A percentile compares a stretch with the other conserved stretches of the same genome.
Evolutionary conservation across 108 stramenopile genomes (phyloP).

Genomic region (Nannochloropsis gaditana): DNA sequence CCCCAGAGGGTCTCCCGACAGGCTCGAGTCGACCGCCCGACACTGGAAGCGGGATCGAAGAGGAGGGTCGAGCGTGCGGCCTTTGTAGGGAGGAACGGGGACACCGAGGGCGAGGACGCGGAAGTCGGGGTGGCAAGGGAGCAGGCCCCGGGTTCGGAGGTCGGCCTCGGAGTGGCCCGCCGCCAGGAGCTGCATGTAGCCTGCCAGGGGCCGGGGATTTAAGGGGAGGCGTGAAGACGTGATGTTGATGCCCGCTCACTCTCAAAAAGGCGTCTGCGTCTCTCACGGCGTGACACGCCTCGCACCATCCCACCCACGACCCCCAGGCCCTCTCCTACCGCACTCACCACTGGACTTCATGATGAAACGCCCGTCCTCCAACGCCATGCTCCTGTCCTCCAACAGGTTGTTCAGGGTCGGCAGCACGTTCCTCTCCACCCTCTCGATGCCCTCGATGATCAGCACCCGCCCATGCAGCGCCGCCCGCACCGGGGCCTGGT

Average conservation of each 20-base stretch:
- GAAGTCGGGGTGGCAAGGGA: neutral
- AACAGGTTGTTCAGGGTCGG: constrained; percentile 76
- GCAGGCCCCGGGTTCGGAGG: neutral
- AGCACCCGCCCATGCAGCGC: constrained; percentile 71
- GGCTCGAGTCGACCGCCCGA: neutral
- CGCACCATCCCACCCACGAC: too few relatives aligned
- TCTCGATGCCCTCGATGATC: constrained; percentile 47
- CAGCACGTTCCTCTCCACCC: constrained; percentile 64
- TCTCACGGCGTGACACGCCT: too few relatives aligned
- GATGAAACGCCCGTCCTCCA: constrained; percentile 68
- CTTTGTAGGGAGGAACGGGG: constrained; percentile 21
- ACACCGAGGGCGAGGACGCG: constrained; percentile 17
- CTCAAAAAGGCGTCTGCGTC: too few relatives aligned
- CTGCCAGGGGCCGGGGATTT: too few relatives aligned
- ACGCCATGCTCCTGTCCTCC: constrained; percentile 69
- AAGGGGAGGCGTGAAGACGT: too few relatives aligned
- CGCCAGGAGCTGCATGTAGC: too few relatives aligned
- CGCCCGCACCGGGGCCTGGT: constrained; percentile 77
- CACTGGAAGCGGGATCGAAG: constrained; percentile 12
- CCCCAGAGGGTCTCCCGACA: neutral
- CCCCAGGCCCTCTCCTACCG: constrained; percentile 24
- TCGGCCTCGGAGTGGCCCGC: neutral
- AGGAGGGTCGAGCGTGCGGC: constrained; percentile 20
- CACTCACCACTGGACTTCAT: constrained; percentile 33
- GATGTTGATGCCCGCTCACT: too few relatives aligned